Base-by-base conservation (phyloP, 2,329 filamentous ascomycete species). In the Aurifilum marmelostoma region DNA sequence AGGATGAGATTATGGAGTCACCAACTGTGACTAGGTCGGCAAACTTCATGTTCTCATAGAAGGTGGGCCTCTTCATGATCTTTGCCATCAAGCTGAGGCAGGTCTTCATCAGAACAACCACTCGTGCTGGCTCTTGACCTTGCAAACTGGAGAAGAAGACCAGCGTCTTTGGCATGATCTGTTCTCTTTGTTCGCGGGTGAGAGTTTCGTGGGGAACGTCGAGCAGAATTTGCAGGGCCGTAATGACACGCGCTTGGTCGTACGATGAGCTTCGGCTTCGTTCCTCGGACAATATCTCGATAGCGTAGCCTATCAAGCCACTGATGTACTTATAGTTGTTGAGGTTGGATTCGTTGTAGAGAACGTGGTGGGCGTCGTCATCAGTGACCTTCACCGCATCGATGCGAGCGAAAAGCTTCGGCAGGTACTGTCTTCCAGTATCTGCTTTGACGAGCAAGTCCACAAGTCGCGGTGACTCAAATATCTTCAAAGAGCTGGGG, bases 11-110 rank as follows among this genome's bases (percentile, higher is more conserved):
- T 8, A 73, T 66, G 5, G 66, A 37, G 62, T 76, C 68, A 8
- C 77, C 80, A 24, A 82, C 64, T 4, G 72, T 67, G 12, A 79
- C 75, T 7, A 83, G 69, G 24, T 80, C 75, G 18, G 76, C 71
- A 64, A 81, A 87, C 1, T 70, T 74, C 77, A 87, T 81, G 73
- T 78, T 78, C 56, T 84, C 77, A 72, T 87, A 85, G 67, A 85
- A 85, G 0, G 84, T 86, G 0, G 85, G 80, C n/a, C 80, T 79
- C 6, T 76, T 75, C 81, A 87, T 85, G 32, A 87, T 75, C 73
- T 84, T 87, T 2, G 80, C 75, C 71, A 83, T 80, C 62, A 88
- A 73, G 27, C 81, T 79, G 8, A 88, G 75, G 6, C 84, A 73
- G 12, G 78, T 69, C 63, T 77, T 79, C 77, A 12, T 74, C 69